Evolutionary conservation across 257 asterid species (phyloP), one percentile per base, ranked within the genome.

Genomic region (Scutellaria baicalensis): DNA sequence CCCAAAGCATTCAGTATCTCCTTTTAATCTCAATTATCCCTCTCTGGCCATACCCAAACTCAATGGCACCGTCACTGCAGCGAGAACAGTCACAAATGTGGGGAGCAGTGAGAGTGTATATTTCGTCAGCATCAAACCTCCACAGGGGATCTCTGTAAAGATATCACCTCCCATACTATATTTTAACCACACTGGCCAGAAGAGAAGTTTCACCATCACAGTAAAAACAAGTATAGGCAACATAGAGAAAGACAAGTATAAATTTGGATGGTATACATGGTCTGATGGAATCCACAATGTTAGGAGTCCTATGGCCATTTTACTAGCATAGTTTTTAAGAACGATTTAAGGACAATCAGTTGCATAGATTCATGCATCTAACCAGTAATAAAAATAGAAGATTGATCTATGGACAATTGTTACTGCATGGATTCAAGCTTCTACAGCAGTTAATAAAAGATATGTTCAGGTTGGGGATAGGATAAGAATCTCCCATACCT

Each of bases 51-150:
- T 93, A 71, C 93, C 96, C 0, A 51, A 66, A 11, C 89, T 93
- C 69, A 78, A 75, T 8, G 82, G 78, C 35, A 56, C 81, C 0
- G 81, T 80, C 56, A 77, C 82, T 6, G 76, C 80, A 9, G 74
- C 59, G 42, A 88, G 98, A 76, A 87, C 87, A 6, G 88, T 90
- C 18, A 90, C 96, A 3, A 90, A 87, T 31, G 96, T 93, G 44
- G 97, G 97, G 44, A 38, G 81, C 56, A 21, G 79, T 0, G 62
- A 38, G 64, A 84, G 94, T 54, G 60, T 82, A 3, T 93, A 91
- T 69, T 84, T 81, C 44, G 84, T 79, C 11, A 82, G 87, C 9
- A 73, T 57, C 3, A 84, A 75, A 48, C 92, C 97, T 48, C 97
- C 97, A 9, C 18, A 17, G 1, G 97, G 99, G 52, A 74, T 91